Conservation (phyloP, 805 yeast genomes). For the Candida alai region DNA sequence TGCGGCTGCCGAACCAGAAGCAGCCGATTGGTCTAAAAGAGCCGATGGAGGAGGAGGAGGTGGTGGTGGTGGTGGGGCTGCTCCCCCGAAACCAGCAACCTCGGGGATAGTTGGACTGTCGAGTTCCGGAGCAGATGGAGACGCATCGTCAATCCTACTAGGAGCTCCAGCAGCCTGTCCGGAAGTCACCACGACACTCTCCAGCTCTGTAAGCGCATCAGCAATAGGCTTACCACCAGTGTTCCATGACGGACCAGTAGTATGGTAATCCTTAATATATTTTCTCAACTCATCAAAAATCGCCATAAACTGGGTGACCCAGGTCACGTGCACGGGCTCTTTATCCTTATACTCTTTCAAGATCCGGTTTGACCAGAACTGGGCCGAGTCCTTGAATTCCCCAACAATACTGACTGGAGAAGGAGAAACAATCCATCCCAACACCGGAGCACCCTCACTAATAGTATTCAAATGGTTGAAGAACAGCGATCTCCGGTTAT, state of each 20-base stretch:
- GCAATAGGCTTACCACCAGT: too few relatives aligned
- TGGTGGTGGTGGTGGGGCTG: slow-evolving; percentile 74
- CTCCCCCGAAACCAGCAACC: too few relatives aligned
- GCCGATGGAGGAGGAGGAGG: slow-evolving; percentile 84
- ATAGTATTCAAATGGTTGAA: slow-evolving; percentile 76
- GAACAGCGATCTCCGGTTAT: slow-evolving; percentile 61
- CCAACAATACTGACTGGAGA: slow-evolving; percentile 74
- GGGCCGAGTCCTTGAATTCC: slow-evolving; percentile 87
- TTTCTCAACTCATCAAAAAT: slow-evolving; percentile 67
- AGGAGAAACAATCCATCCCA: slow-evolving; percentile 83
- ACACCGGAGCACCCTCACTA: slow-evolving; percentile 83
- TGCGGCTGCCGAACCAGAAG: slow-evolving; percentile 6
- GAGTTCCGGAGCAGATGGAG: slow-evolving; percentile 36
- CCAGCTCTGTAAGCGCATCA: too few relatives aligned
- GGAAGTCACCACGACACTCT: too few relatives aligned
- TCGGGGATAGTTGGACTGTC: too few relatives aligned
- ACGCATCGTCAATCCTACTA: slow-evolving; percentile 14
- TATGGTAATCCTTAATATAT: slow-evolving; percentile 73
- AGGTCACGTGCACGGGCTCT: slow-evolving; percentile 65
- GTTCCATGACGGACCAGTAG: slow-evolving; percentile 83
- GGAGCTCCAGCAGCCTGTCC: slow-evolving; percentile 11
- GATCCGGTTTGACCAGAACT: slow-evolving; percentile 90
- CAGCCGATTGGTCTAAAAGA: slow-evolving; percentile 43
- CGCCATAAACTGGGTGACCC: slow-evolving; percentile 69
- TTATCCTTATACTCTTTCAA: slow-evolving; percentile 77